phyloP scores from a whole-genome alignment of 2,329 filamentous ascomycete genomes.

The Ambrosiella xylebori region DNA sequence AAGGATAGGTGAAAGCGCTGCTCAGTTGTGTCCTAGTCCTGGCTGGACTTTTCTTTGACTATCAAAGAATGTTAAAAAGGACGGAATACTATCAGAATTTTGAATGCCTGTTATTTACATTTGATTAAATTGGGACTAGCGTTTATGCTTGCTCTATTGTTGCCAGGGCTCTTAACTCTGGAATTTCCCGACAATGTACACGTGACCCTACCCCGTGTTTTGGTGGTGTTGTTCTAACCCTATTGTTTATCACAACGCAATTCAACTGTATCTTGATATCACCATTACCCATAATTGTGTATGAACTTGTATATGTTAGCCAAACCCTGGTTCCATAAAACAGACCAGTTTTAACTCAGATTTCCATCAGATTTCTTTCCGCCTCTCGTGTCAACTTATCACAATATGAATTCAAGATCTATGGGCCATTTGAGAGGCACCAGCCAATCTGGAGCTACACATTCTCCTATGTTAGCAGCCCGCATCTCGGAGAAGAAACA shows the following conservation, averaged over 20 bases:
- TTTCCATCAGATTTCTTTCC: not conserved
- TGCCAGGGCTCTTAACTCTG: not conserved
- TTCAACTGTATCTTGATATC: too few species aligned
- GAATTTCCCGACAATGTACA: not conserved
- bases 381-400: not conserved
- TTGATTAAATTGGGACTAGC: constrained; percentile 16
- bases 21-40: not conserved
- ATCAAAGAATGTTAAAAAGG: not conserved
- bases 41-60: not conserved
- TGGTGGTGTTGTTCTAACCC: not conserved
- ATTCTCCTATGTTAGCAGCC: constrained; percentile 53
- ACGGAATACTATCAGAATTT: constrained; percentile 7
- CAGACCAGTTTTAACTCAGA: not conserved
- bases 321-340: too few species aligned
- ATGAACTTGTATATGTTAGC: too few species aligned
- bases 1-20: not conserved
- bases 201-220: not conserved
- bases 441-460: constrained; percentile 34
- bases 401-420: constrained; percentile 6
- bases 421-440: constrained; percentile 45
- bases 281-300: too few species aligned
- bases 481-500: constrained; percentile 75
- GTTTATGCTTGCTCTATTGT: constrained; percentile 3
- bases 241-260: not conserved
- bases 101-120: constrained; percentile 15